Conservation (phyloP, 768 basidiomycete species). For the Suillus lakei region DNA sequence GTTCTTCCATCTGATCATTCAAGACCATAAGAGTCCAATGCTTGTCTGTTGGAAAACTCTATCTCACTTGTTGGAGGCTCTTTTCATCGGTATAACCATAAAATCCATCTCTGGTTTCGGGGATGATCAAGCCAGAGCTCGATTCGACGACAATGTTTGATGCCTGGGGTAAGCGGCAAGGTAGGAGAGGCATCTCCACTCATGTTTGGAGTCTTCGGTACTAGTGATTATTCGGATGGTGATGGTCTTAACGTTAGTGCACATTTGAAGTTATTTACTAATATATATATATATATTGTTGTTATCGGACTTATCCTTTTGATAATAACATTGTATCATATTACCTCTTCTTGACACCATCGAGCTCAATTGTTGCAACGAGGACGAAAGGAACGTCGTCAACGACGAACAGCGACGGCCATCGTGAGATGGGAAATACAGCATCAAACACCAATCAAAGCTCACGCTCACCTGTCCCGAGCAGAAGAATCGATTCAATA, state of each 20-base stretch:
- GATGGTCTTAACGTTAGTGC: slow-evolving; percentile 1
- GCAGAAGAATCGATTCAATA: slow-evolving; percentile 33
- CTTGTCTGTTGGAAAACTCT: slow-evolving; percentile 8
- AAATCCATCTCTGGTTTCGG: slow-evolving; percentile 70
- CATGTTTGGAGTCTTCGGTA: not conserved
- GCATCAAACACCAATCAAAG: slow-evolving; percentile 35
- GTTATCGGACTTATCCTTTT: slow-evolving; percentile 2
- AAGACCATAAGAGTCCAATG: slow-evolving; percentile 10
- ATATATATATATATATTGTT: slow-evolving; percentile 12
- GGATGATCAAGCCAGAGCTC: slow-evolving; percentile 40
- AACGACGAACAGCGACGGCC: slow-evolving; percentile 24
- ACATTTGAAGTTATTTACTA: slow-evolving; percentile 6
- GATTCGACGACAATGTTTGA: slow-evolving; percentile 18
- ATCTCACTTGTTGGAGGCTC: slow-evolving; percentile 69
- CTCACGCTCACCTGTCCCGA: slow-evolving; percentile 28
- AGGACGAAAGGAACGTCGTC: slow-evolving; percentile 18
- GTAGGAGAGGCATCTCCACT: slow-evolving; percentile 7
- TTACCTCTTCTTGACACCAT: slow-evolving; percentile 37
- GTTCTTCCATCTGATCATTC: slow-evolving; percentile 68
- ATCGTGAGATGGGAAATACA: slow-evolving; percentile 37
- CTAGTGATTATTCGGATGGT: not conserved
- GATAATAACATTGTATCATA: slow-evolving; percentile 18
- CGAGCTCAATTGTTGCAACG: slow-evolving; percentile 27
- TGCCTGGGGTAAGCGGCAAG: not conserved
- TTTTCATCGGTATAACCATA: slow-evolving; percentile 85